A percentile compares a stretch with the other conserved stretches of the same genome.
These are phyloP conservation scores for Plasmodium knowlesi DNA, from an alignment of 169 alveolate genomes.

Conservation along the genomic window DNA sequence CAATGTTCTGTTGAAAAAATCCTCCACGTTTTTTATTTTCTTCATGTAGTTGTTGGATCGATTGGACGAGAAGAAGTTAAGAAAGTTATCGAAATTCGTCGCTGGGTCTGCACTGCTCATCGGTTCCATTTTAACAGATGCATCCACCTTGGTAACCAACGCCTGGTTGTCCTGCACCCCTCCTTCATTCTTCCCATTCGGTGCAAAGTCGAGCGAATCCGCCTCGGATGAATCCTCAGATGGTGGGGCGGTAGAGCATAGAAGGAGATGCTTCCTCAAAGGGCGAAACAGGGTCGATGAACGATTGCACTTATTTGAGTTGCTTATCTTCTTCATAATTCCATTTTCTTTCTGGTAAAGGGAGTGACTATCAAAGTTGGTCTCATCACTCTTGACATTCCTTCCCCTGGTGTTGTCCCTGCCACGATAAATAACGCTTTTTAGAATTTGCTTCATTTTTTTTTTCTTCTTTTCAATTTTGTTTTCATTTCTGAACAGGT, in stretches of 20 bases:
- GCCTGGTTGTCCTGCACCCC: neutral
- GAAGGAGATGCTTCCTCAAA: neutral
- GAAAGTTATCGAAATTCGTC: neutral
- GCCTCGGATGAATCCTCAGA: neutral
- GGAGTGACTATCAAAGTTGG: neutral
- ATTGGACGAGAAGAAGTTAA: neutral
- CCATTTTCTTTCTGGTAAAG: neutral
- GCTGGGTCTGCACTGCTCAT: neutral
- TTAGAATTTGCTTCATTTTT: conserved; percentile 8
- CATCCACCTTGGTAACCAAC: neutral
- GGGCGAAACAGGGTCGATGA: neutral
- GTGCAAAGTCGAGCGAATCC: neutral
- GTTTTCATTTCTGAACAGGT: conserved; percentile 34
- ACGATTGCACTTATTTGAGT: neutral
- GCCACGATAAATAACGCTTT: neutral
- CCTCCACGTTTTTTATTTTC: conserved; percentile 10
- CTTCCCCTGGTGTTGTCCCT: neutral
- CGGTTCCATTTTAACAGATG: neutral
- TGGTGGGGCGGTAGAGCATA: neutral
- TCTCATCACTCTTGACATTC: neutral
- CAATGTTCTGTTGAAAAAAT: conserved; percentile 5
- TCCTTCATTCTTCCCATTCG: neutral
- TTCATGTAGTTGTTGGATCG: conserved; percentile 12
- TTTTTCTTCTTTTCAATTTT: conserved; percentile 17
- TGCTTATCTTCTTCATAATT: neutral